Percentiles rank a stretch among this genome's conserved stretches.
Conservation (phyloP, 179 eudicot genomes). For the Beta lomatogona region DNA sequence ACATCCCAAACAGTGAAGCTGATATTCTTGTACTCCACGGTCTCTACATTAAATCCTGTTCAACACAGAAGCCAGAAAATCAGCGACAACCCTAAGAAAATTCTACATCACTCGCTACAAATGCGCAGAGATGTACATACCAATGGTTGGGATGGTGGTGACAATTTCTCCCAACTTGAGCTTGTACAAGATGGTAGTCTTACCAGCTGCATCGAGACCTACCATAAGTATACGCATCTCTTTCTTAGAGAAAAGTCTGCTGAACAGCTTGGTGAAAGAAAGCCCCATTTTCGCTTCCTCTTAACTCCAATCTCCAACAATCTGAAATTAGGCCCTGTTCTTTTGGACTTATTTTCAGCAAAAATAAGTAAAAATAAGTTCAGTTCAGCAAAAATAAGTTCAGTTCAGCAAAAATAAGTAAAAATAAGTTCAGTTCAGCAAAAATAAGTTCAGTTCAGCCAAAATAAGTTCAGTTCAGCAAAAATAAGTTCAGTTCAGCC, state of each 20-base stretch:
- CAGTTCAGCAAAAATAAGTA: too few species aligned
- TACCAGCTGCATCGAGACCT: slow-evolving; percentile 72
- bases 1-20: slow-evolving; percentile 83
- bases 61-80: neutral
- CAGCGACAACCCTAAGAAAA: neutral
- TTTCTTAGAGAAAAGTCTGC: slow-evolving; percentile 50
- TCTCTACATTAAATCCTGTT: slow-evolving; percentile 67
- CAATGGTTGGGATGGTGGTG: slow-evolving; percentile 62
- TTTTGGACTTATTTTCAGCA: too few species aligned
- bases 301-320: slow-evolving; percentile 3
- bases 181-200: slow-evolving; percentile 62
- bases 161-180: slow-evolving; percentile 67
- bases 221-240: slow-evolving; percentile 66
- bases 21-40: slow-evolving; percentile 70
- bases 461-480: too few species aligned
- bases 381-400: too few species aligned
- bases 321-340: too few species aligned
- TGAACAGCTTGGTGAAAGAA: slow-evolving; percentile 55
- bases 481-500: too few species aligned
- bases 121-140: slow-evolving; percentile 25
- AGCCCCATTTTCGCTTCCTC: slow-evolving; percentile 57
- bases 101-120: neutral
- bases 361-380: too few species aligned
- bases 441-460: too few species aligned
- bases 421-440: too few species aligned